These are phyloP conservation scores for Hanseniaspora uvarum DNA, from an alignment of 1,139 yeast species.

Conservation along the genomic window DNA sequence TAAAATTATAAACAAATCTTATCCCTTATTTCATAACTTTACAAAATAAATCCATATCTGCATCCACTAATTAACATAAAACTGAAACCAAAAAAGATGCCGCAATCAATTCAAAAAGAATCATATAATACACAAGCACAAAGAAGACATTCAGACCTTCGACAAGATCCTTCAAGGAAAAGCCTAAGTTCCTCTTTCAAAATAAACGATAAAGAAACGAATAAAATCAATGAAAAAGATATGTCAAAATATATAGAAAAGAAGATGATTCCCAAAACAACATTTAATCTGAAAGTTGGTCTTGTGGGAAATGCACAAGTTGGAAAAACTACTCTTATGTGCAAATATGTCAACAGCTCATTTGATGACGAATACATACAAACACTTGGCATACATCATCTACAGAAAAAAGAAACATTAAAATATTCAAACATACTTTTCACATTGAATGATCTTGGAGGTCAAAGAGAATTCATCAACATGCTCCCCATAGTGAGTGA, in stretches of 20 bases:
- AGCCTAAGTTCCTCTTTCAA: not conserved
- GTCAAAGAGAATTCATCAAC: slow-evolving; percentile 89
- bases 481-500: slow-evolving; percentile 91
- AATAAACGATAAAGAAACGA: not conserved
- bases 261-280: slow-evolving; percentile 15
- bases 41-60: not conserved
- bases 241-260: slow-evolving; percentile 8
- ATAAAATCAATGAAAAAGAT: not conserved
- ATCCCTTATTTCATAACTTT: too few species aligned
- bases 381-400: slow-evolving; percentile 87
- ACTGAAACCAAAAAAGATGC: not conserved
- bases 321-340: slow-evolving; percentile 97
- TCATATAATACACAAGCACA: not conserved
- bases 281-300: slow-evolving; percentile 57
- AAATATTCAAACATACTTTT: slow-evolving; percentile 84
- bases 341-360: slow-evolving; percentile 87
- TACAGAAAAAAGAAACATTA: slow-evolving; percentile 82
- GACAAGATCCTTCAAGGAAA: not conserved
- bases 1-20: not conserved
- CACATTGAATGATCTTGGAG: slow-evolving; percentile 94
- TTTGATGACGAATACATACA: slow-evolving; percentile 89
- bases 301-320: slow-evolving; percentile 94
- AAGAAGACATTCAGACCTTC: not conserved
- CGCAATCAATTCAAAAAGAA: slow-evolving; percentile 3
- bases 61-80: not conserved